Evolutionary conservation across 192 early-diverging fungal species (phyloP).

Genomic region (Obelidium mucronatum): DNA sequence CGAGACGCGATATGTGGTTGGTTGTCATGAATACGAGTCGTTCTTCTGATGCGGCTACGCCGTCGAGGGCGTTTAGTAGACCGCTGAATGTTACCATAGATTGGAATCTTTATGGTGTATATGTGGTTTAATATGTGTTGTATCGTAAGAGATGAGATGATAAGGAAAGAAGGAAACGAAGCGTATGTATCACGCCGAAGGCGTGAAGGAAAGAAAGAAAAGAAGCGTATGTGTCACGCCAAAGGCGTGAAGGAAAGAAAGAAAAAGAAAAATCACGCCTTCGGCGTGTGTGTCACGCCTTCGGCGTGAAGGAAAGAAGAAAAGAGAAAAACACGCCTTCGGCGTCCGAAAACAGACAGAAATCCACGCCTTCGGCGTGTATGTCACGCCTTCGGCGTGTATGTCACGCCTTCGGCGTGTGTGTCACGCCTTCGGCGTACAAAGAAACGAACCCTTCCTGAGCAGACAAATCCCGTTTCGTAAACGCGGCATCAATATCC

Average conservation of each 20-base stretch:
- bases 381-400: no score
- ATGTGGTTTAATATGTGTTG: neutral
- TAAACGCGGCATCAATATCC: slow-evolving; percentile 81
- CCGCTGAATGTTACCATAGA: slow-evolving; percentile 64
- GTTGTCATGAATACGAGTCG: slow-evolving; percentile 84
- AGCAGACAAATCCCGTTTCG: slow-evolving; percentile 67
- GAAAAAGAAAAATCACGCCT: no score
- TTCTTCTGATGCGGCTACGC: slow-evolving; percentile 75
- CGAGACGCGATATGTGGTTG: slow-evolving; percentile 75
- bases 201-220: no score
- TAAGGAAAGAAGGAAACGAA: no score
- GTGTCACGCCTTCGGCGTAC: neutral
- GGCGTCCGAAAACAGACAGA: no score
- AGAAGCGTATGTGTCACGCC: no score
- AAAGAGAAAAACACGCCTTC: no score
- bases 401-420: no score
- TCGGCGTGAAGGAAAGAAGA: no score
- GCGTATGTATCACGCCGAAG: neutral
- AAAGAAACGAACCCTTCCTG: slow-evolving; percentile 62
- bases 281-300: no score
- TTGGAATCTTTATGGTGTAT: slow-evolving; percentile 38
- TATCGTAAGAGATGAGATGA: neutral
- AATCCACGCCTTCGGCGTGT: no score
- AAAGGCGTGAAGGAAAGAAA: no score
- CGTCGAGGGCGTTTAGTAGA: slow-evolving; percentile 81